Evolutionary conservation across 2,329 filamentous ascomycete species (phyloP).

Genomic region (Ceratocystis lukuohia): DNA sequence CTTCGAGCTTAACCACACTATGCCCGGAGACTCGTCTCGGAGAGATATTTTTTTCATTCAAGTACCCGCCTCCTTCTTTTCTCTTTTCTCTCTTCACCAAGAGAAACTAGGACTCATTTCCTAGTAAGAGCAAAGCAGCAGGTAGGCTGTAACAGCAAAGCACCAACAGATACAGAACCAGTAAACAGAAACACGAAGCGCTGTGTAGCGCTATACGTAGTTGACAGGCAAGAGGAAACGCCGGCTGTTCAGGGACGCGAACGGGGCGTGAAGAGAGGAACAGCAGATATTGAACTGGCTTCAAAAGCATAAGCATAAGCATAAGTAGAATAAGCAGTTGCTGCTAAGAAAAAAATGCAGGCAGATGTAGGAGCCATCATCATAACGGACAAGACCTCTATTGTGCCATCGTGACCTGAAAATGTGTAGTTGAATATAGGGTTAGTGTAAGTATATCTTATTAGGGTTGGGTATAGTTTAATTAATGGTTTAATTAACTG

Average conservation of each 20-base stretch:
- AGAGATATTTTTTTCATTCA: neutral
- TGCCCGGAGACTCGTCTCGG: no score
- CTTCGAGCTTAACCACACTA: neutral
- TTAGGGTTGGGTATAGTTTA: neutral
- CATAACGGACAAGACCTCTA: neutral
- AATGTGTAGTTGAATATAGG: neutral
- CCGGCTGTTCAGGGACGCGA: neutral
- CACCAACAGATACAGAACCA: slow-evolving; percentile 7
- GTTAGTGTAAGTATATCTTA: neutral
- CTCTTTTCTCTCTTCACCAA: neutral
- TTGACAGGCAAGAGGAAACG: neutral
- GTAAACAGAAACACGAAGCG: slow-evolving; percentile 24
- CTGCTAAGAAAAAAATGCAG: neutral
- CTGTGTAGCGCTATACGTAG: slow-evolving; percentile 20
- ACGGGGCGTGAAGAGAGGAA: neutral
- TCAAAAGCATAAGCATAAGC: slow-evolving; percentile 1
- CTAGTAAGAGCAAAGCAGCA: neutral
- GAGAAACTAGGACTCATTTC: neutral
- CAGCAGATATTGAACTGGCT: neutral
- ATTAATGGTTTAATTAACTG: neutral
- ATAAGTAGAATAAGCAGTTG: slow-evolving; percentile 1
- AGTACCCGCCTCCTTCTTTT: neutral
- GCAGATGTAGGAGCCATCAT: neutral
- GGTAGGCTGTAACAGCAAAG: slow-evolving; percentile 4
- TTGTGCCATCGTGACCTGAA: neutral